A percentile compares a stretch with the other conserved stretches of the same genome.
Evolutionary conservation across 352 stramenopile genomes (phyloP).

Genomic region (Plasmopara halstedii): DNA sequence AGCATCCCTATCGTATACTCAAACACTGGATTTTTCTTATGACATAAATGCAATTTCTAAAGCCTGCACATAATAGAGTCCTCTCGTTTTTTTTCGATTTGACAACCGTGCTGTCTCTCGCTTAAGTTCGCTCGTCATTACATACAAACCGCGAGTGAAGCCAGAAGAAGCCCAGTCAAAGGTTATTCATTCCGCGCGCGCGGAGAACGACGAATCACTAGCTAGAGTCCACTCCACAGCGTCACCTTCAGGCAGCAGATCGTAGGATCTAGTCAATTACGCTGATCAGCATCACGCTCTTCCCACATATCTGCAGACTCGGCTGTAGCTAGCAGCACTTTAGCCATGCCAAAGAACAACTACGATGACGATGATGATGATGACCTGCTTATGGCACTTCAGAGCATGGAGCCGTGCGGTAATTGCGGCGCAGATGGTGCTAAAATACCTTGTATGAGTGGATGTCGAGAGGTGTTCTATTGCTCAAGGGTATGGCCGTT

Average conservation of each 20-base stretch:
- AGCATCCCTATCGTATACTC: too few species aligned
- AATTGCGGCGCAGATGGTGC: constrained; percentile 76
- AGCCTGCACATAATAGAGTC: too few species aligned
- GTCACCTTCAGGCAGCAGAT: constrained; percentile 2
- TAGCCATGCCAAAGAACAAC: constrained; percentile 52
- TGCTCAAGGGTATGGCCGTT: constrained; percentile 55
- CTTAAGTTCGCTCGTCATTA: constrained; percentile 5
- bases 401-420: constrained; percentile 80
- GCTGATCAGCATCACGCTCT: not conserved
- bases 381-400: constrained; percentile 75
- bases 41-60: too few species aligned
- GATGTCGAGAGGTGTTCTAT: constrained; percentile 82
- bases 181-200: constrained; percentile 19
- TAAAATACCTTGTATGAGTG: constrained; percentile 84
- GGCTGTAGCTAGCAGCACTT: not conserved
- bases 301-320: not conserved
- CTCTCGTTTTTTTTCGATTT: constrained; percentile 11
- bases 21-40: too few species aligned
- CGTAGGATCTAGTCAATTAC: not conserved
- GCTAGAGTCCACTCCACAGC: not conserved
- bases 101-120: constrained; percentile 17
- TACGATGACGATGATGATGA: constrained; percentile 84
- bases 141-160: constrained; percentile 21
- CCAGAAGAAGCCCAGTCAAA: constrained; percentile 16
- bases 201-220: constrained; percentile 21